Evolutionary conservation across 352 stramenopile genomes (phyloP), one percentile per base, ranked within the genome.

Genomic region (Pythium insidiosum): DNA sequence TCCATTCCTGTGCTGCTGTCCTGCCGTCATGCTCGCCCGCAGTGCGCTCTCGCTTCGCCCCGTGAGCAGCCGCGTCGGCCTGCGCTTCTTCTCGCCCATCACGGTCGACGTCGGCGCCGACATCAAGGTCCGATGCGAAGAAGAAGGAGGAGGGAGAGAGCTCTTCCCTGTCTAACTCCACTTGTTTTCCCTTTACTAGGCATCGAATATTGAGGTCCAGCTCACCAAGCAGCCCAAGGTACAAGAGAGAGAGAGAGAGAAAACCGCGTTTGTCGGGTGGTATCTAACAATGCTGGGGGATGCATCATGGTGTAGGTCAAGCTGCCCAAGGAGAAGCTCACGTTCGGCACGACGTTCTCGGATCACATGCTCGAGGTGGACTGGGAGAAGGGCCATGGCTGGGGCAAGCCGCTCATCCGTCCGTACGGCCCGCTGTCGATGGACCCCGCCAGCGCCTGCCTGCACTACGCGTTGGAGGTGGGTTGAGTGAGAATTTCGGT

Each of bases 311-410:
- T 25, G 33, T 60, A 86, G 61, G 10, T 58, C 5, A 93, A 94
- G 51, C 19, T 84, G 18, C 65, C 82, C 26, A 94, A 94, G 50
- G 81, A 93, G 47, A 51, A 94, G 55, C 81, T 97, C 15, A 81
- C 68, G 46, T 99, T 98, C 63, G 95, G 95, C 44, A 96, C 87
- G 46, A 94, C 81, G 6, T 97, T 99, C 66, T 89, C 88, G 18
- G 91, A 97, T 65, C 94, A 98, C 72, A 98, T 99, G 94, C 68
- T 99, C n/a, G 83, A 94, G 50, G 73, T 97, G 23, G 83, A 97
- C 61, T 98, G 87, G 77, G 71, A 85, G 37, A 54, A 77, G 51
- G 74, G 71, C 46, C 55, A 74, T 21, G 73, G 75, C 23, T 99
- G 95, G 95, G 52, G 68, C 37, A 68, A 66, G 36, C 93, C 94